Conservation (phyloP, 345 rosid species). For the Gossypium longicalyx region DNA sequence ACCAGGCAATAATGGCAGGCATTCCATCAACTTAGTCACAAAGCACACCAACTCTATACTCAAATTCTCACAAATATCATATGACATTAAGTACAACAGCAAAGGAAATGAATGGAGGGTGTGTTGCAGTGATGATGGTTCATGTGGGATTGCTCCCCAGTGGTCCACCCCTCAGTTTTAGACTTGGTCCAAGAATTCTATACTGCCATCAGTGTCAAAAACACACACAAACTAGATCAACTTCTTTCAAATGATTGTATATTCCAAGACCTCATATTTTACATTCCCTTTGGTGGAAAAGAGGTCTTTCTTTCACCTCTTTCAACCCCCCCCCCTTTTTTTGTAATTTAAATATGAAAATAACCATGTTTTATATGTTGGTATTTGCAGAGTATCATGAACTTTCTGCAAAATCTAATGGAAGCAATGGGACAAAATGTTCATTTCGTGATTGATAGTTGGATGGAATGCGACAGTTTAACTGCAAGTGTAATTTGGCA, state of each 20-base stretch:
- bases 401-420: conserved; percentile 10
- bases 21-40: conserved; percentile 1
- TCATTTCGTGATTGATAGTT: background rate
- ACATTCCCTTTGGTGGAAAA: conserved; percentile 20
- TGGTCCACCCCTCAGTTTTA: background rate
- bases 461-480: too few relatives aligned
- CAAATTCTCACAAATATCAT: background rate
- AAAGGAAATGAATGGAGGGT: conserved; percentile 8
- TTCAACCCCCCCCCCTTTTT: background rate
- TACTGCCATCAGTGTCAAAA: conserved; percentile 13
- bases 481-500: too few relatives aligned
- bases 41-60: background rate
- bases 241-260: conserved; percentile 15
- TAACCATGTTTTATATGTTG: background rate
- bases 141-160: background rate
- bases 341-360: background rate
- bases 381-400: conserved; percentile 14
- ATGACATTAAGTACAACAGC: background rate
- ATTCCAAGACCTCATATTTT: conserved; percentile 19
- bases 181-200: conserved; percentile 11
- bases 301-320: conserved; percentile 3
- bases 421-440: conserved; percentile 17
- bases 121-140: conserved; percentile 1
- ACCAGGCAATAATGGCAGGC: background rate
- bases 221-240: conserved; percentile 4